Percentiles rank a stretch among this genome's conserved stretches.
Conservation (phyloP, 2,329 filamentous ascomycete genomes). For the Beauveria medogensis region DNA sequence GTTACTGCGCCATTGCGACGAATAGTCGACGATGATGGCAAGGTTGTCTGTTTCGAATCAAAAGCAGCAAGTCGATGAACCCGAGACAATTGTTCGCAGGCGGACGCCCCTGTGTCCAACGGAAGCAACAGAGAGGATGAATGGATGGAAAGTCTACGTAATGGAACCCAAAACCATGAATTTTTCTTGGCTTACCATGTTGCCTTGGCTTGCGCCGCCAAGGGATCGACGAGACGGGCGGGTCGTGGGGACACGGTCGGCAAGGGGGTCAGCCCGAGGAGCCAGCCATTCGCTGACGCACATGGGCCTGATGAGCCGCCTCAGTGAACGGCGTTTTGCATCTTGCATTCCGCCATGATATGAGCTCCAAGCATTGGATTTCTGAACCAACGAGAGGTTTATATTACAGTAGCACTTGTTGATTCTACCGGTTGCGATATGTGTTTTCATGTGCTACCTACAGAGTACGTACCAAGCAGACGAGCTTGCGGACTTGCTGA, state of each 20-base stretch:
- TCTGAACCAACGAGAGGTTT: neutral
- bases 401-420: neutral
- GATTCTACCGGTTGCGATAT: neutral
- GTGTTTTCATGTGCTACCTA: neutral
- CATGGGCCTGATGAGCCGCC: constrained; percentile 1
- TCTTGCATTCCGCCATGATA: neutral
- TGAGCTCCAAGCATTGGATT: neutral
- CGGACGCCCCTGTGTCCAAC: neutral
- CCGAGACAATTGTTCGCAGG: neutral
- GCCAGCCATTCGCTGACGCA: constrained; percentile 10
- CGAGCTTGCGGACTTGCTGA: neutral
- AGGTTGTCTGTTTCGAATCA: neutral
- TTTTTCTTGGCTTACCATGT: neutral
- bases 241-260: neutral
- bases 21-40: neutral
- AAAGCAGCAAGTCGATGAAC: neutral
- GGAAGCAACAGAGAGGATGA: neutral
- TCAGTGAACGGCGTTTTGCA: neutral
- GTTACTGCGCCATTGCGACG: neutral
- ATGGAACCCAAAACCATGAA: neutral
- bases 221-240: constrained; percentile 1
- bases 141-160: neutral
- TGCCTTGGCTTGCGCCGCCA: neutral
- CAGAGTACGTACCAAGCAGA: neutral
- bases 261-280: neutral